Evolutionary conservation across 2,329 filamentous ascomycete species (phyloP), one percentile per base, ranked within the genome.

Genomic region (Verticillium zaregamsianum): DNA sequence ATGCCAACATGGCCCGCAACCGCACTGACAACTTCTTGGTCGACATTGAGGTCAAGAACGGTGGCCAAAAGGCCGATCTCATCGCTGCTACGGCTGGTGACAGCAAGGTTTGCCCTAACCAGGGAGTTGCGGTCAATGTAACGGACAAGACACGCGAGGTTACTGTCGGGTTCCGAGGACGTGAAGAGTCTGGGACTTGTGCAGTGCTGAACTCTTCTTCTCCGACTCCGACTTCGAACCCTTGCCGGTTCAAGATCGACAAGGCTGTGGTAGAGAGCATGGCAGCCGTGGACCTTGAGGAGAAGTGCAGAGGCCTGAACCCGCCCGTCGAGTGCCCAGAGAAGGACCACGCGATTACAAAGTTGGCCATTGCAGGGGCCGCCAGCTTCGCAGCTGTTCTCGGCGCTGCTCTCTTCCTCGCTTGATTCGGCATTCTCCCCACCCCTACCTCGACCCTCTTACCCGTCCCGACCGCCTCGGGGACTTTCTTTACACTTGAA

Each of bases 231-330:
- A 58, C 63, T 11, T 52, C 62, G 59, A 67, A 66, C 60, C 65
- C 66, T 23, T 68, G 68, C 39, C 28, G 57, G 28, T 61, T 66
- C n/a, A 64, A 61, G 40, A 62, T 68, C 55, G 63, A 65, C 59
- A 39, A 62, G 33, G 54, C 66, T 25, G 61, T 55, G 20, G 64
- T 61, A n/a, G 61, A 63, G n/a, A 68, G 66, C 39, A 68, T 68
- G 28, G 54, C 59, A 9, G 62, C 66, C 7, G 23, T 17, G 3
- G 25, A 62, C 4, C 57, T 57, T 49, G 45, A 60, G 35, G 28
- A n/a, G 39, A 55, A 39, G 35, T 65, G 66, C 57, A 63, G 52
- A 23, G 32, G 61, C 15, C 12, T 35, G 14, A 60, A 66, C 23
- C 60, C 62, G 56, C 62, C 64, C 45, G 35, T 59, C n/a, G 63